Evolutionary conservation across 768 basidiomycete species (phyloP).

Genomic region (Boletus tomentosulus): DNA sequence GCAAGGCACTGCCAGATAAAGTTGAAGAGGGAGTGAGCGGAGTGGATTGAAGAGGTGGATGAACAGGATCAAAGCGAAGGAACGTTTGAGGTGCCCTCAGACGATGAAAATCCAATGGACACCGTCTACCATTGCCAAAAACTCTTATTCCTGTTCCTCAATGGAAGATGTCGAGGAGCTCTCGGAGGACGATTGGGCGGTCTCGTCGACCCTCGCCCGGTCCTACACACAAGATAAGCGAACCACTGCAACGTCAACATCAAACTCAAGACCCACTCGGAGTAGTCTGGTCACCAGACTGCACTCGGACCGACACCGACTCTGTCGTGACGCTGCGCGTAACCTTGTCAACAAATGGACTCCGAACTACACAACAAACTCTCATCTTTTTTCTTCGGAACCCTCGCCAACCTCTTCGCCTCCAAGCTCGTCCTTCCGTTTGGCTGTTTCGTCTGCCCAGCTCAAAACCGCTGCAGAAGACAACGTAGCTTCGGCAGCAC

Average conservation of each 20-base stretch:
- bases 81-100: neutral
- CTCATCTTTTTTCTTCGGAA: too few relatives aligned
- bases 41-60: slow-evolving; percentile 17
- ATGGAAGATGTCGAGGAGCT: too few relatives aligned
- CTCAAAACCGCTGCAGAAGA: too few relatives aligned
- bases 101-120: too few relatives aligned
- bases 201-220: slow-evolving; percentile 25
- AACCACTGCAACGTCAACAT: neutral
- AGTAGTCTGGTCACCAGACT: too few relatives aligned
- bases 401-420: too few relatives aligned
- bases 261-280: neutral
- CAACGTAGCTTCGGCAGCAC: too few relatives aligned
- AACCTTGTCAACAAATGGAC: slow-evolving; percentile 18
- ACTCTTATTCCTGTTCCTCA: too few relatives aligned
- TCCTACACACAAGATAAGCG: slow-evolving; percentile 8
- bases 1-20: slow-evolving; percentile 18
- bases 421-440: too few relatives aligned
- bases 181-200: slow-evolving; percentile 20
- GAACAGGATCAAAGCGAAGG: neutral
- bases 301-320: neutral
- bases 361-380: slow-evolving; percentile 8
- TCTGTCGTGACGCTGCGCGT: slow-evolving; percentile 17
- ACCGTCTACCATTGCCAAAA: too few relatives aligned
- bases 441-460: too few relatives aligned
- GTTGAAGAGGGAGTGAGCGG: slow-evolving; percentile 8